A percentile compares a stretch with the other conserved stretches of the same genome.
phyloP scores from a whole-genome alignment of 2,329 filamentous ascomycete species.

The Cytospora piceicola region DNA sequence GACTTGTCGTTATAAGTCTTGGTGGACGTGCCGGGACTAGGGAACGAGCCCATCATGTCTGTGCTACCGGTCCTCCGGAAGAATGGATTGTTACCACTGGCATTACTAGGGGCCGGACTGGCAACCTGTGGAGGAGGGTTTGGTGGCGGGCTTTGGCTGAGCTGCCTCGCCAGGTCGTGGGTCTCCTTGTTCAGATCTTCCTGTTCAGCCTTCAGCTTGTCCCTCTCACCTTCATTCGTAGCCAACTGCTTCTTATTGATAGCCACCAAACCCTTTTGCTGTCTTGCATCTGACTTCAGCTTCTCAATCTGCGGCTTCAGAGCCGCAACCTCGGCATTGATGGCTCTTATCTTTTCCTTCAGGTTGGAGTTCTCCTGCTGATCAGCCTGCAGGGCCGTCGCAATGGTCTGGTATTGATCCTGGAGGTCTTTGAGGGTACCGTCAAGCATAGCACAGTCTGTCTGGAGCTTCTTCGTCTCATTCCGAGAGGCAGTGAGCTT shows the following conservation, averaged over 20 bases:
- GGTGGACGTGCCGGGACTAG: slow-evolving; percentile 46
- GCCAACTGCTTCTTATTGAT: slow-evolving; percentile 98
- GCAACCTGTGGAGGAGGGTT: slow-evolving; percentile 53
- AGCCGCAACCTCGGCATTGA: slow-evolving; percentile 81
- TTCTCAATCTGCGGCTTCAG: slow-evolving; percentile 93
- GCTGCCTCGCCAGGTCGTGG: slow-evolving; percentile 60
- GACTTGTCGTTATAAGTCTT: slow-evolving; percentile 64
- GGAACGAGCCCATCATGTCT: slow-evolving; percentile 60
- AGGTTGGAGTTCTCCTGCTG: slow-evolving; percentile 84
- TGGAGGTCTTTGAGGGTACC: slow-evolving; percentile 80
- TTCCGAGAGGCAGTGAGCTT: slow-evolving; percentile 75
- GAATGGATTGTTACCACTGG: slow-evolving; percentile 91
- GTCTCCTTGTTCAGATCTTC: slow-evolving; percentile 67
- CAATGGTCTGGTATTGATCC: slow-evolving; percentile 77
- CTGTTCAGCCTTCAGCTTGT: slow-evolving; percentile 82
- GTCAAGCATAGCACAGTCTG: slow-evolving; percentile 82
- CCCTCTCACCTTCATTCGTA: slow-evolving; percentile 85
- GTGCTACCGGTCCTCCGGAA: slow-evolving; percentile 73
- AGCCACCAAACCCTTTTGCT: slow-evolving; percentile 93
- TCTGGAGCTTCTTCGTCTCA: slow-evolving; percentile 82
- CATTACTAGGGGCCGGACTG: slow-evolving; percentile 70
- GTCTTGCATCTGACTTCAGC: slow-evolving; percentile 85
- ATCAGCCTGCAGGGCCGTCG: slow-evolving; percentile 77
- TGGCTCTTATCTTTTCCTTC: slow-evolving; percentile 83
- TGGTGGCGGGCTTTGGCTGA: slow-evolving; percentile 54